Conservation (phyloP, 805 yeast genomes). For the Zygosaccharomyces rouxii region DNA sequence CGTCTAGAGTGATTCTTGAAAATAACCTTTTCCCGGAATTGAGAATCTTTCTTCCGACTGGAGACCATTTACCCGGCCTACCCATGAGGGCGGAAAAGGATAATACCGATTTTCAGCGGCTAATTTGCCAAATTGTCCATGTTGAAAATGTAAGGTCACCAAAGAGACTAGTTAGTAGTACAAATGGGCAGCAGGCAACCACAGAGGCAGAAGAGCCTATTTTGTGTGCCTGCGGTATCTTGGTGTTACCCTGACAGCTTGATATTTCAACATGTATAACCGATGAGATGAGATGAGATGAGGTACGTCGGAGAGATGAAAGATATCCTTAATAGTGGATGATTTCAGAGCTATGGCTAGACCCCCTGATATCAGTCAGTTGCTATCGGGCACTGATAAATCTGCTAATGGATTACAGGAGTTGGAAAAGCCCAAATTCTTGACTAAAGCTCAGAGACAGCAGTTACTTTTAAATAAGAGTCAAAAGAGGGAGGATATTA, state of each 20-base stretch:
- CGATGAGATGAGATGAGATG: background rate
- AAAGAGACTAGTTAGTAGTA: no score
- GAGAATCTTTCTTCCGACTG: background rate
- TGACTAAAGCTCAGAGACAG: constrained; percentile 45
- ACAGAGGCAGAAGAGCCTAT: no score
- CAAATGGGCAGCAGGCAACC: background rate
- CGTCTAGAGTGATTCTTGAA: background rate
- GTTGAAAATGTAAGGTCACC: no score
- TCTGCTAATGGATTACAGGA: constrained; percentile 13
- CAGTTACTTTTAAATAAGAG: constrained; percentile 24
- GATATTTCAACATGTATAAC: background rate
- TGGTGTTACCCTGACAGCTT: background rate
- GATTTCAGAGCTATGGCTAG: constrained; percentile 21
- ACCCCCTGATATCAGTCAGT: constrained; percentile 38
- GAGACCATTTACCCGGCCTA: background rate
- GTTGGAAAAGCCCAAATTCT: constrained; percentile 38
- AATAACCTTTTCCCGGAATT: background rate
- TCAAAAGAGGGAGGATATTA: background rate
- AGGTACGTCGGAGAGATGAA: background rate
- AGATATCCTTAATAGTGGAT: no score
- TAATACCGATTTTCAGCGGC: background rate
- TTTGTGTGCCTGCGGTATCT: no score
- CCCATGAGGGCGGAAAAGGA: background rate
- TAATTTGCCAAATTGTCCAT: background rate
- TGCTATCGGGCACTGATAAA: constrained; percentile 24